Conservation (phyloP, 345 rosid species). For the Fremontodendron californicum region DNA sequence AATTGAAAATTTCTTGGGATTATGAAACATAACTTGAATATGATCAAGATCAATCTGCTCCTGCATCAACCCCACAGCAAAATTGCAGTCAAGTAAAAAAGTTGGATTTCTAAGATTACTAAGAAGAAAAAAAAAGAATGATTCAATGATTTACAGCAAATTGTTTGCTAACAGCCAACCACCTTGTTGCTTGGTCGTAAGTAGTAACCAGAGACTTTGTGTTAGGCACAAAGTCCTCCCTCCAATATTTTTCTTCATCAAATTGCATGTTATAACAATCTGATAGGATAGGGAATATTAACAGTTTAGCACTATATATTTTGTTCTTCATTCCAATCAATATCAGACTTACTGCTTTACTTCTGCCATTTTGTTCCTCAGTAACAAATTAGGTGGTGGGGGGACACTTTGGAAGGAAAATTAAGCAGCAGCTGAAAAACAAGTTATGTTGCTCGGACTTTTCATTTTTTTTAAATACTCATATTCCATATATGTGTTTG, state of each 20-base stretch:
- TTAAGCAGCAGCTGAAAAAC: too few species aligned
- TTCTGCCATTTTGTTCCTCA: too few species aligned
- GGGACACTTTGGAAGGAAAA: too few species aligned
- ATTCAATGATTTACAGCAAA: not conserved
- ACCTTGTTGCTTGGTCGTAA: not conserved
- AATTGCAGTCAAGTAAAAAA: slow-evolving; percentile 4
- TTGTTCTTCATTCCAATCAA: too few species aligned
- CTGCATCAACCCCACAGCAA: slow-evolving; percentile 26
- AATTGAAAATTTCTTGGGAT: too few species aligned
- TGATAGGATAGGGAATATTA: not conserved
- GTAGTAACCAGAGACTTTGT: not conserved
- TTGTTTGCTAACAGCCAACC: not conserved
- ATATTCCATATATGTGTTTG: too few species aligned
- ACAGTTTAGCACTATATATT: not conserved
- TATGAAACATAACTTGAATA: too few species aligned
- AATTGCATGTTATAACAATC: not conserved
- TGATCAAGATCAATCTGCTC: slow-evolving; percentile 37
- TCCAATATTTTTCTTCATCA: not conserved
- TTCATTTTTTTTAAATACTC: too few species aligned
- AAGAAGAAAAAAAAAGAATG: not conserved
- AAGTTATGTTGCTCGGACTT: too few species aligned
- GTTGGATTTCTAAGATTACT: not conserved
- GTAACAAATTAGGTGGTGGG: too few species aligned
- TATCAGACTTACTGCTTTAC: too few species aligned
- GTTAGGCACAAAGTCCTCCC: not conserved